Base-by-base conservation (phyloP, 208 protist species). In the Angomonas deanei region DNA sequence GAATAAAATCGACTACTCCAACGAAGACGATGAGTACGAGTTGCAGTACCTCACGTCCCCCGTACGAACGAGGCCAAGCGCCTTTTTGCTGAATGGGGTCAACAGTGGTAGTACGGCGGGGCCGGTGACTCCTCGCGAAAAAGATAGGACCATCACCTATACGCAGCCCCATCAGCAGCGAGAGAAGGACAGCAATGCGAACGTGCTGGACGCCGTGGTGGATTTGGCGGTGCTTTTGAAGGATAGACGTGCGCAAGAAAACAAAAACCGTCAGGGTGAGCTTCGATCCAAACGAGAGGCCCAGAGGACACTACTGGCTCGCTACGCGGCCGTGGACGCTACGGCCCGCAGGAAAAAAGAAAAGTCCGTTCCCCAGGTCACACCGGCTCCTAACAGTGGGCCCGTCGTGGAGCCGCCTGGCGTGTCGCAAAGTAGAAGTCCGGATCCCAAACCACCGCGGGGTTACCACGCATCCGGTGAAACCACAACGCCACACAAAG, bases 11-110 rank as follows among this genome's bases (percentile, higher is more conserved):
- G 50, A 31, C 3, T 30, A 56, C 50, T 31, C 50, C 23, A 24
- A 2, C 3, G 57, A 72, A 27, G 36, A 32, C 3, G 61, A 42
- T 2, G 67, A 65, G 21, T 72, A 72, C 53, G 59, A 65, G 38
- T n/a, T 64, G 21, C 57, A 62, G 27, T 61, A 62, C 36, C 60
- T 72, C 15, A 53, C 47, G 2, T 72, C 67, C 2, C 67, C 67
- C 36, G 27, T 72, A 1, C 3, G 42, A 32, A 33, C 61, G 1
- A 27, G 21, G 1, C 49, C 60, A 11, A 69, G 64, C 47, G 23
- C 23, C 2, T 56, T 63, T 15, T 55, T 69, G 11, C 11, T 19
- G 4, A 5, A 49, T 47, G 49, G 5, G 19, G 15, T 17, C 8
- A 6, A 4, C 48, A 8, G 23, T 30, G 13, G 48, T 30, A 8